These are phyloP conservation scores for Phytophthora pluvialis DNA, from an alignment of 352 stramenopile species.

Conservation along the genomic window DNA sequence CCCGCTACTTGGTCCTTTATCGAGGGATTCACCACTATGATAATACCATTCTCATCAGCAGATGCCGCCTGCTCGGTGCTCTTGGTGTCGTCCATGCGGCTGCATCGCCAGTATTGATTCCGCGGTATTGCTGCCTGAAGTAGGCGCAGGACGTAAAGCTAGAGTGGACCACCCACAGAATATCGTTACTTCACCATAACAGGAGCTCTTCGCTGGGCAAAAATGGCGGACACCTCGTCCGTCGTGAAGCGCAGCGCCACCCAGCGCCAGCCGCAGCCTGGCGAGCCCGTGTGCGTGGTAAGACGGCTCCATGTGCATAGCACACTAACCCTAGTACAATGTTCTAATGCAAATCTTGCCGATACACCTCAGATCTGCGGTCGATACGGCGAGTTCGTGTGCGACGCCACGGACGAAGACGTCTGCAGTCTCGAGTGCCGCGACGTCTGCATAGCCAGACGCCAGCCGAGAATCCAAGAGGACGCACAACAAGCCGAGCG, in stretches of 20 bases:
- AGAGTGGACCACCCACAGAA: neutral
- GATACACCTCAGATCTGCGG: slow-evolving; percentile 54
- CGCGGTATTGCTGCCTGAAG: slow-evolving; percentile 4
- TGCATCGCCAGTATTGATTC: slow-evolving; percentile 1
- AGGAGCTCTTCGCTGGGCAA: neutral
- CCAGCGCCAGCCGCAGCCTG: slow-evolving; percentile 41
- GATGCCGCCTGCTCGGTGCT: neutral
- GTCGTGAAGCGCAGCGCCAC: slow-evolving; percentile 36
- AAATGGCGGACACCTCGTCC: slow-evolving; percentile 15
- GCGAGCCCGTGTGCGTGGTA: slow-evolving; percentile 59
- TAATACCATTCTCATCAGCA: neutral
- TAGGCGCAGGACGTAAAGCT: slow-evolving; percentile 1
- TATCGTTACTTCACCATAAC: neutral
- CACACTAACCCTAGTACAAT: neutral
- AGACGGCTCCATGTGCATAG: neutral
- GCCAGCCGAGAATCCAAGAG: slow-evolving; percentile 1
- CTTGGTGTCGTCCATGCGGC: neutral
- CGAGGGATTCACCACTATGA: neutral
- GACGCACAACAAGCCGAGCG: slow-evolving; percentile 6
- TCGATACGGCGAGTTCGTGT: slow-evolving; percentile 81
- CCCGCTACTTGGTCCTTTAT: too few species aligned
- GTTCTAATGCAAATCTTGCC: neutral
- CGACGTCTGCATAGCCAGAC: slow-evolving; percentile 43
- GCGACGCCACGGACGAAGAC: slow-evolving; percentile 82
- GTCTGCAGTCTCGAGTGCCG: slow-evolving; percentile 86